phyloP scores from a whole-genome alignment of 2,329 filamentous ascomycete genomes.

The Davidsoniella australis region DNA sequence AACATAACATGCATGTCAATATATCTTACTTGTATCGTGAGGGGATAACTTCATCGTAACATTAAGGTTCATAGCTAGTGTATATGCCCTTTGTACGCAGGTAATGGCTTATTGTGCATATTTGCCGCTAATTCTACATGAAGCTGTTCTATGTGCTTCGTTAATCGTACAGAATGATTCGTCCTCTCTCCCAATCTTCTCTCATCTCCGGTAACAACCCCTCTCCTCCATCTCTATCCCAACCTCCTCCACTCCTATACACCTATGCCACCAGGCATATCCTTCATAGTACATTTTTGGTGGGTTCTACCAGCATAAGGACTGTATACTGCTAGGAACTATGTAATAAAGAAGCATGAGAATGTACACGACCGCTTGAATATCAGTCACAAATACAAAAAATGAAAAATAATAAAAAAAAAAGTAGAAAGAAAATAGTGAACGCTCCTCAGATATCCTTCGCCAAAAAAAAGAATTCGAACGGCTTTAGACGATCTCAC shows the following conservation, averaged over 20 bases:
- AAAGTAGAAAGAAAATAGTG: background rate
- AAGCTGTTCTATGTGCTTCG: constrained; percentile 12
- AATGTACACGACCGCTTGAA: constrained; percentile 11
- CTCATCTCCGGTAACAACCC: background rate
- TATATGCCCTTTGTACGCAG: background rate
- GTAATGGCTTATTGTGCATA: constrained; percentile 8
- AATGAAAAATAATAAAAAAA: background rate
- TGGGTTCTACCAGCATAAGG: too few species aligned
- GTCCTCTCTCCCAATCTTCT: constrained; percentile 1
- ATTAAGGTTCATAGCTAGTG: too few species aligned
- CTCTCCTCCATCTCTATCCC: background rate
- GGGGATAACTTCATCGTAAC: too few species aligned
- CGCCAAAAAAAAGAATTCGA: background rate
- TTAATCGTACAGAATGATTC: constrained; percentile 13
- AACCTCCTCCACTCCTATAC: background rate
- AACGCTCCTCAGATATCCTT: background rate
- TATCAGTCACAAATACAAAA: constrained; percentile 3
- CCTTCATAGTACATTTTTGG: constrained; percentile 5
- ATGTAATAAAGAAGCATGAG: constrained; percentile 1
- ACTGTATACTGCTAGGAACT: background rate
- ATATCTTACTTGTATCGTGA: too few species aligned
- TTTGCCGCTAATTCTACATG: constrained; percentile 12
- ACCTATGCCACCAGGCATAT: background rate
- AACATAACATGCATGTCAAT: too few species aligned
- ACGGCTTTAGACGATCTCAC: constrained; percentile 41